Evolutionary conservation across 2,329 filamentous ascomycete genomes (phyloP).

Genomic region (Trichoderma brevicompactum): DNA sequence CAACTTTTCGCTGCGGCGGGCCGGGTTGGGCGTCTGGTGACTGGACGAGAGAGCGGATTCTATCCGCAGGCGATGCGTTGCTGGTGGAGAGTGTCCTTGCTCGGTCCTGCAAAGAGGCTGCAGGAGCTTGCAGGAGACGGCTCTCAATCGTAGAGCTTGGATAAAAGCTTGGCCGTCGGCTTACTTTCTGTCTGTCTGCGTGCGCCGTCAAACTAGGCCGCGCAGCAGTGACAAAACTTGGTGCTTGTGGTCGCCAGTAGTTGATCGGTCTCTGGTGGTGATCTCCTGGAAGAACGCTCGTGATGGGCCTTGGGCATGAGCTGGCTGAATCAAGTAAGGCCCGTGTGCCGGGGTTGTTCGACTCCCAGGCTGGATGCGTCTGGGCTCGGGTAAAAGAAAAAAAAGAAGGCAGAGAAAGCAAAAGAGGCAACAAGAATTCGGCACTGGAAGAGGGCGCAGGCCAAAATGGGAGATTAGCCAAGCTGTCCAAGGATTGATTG

Average conservation of each 20-base stretch:
- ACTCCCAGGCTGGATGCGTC: constrained; percentile 12
- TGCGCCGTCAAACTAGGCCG: neutral
- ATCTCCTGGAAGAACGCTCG: constrained; percentile 22
- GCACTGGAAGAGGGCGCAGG: neutral
- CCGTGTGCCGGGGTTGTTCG: constrained; percentile 14
- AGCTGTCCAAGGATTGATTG: constrained; percentile 2
- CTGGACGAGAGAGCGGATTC: constrained; percentile 15
- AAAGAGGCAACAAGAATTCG: neutral
- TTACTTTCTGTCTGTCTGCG: neutral
- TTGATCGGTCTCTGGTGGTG: neutral
- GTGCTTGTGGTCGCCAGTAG: neutral
- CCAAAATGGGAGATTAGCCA: constrained; percentile 9
- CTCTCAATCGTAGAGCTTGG: neutral
- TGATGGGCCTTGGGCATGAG: constrained; percentile 24
- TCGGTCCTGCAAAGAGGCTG: constrained; percentile 27
- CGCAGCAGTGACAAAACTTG: neutral
- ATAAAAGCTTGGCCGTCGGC: neutral
- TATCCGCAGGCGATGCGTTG: constrained; percentile 12
- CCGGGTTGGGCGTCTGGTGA: constrained; percentile 17
- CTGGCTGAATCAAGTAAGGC: constrained; percentile 28
- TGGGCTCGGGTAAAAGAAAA: constrained; percentile 8
- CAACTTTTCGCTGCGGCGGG: constrained; percentile 14
- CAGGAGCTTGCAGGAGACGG: constrained; percentile 27
- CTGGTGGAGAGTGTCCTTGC: constrained; percentile 20
- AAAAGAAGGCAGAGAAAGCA: neutral